These are phyloP conservation scores for Boletellus dicymbophilus DNA, from an alignment of 1,284 basidiomycete species.

Conservation along the genomic window DNA sequence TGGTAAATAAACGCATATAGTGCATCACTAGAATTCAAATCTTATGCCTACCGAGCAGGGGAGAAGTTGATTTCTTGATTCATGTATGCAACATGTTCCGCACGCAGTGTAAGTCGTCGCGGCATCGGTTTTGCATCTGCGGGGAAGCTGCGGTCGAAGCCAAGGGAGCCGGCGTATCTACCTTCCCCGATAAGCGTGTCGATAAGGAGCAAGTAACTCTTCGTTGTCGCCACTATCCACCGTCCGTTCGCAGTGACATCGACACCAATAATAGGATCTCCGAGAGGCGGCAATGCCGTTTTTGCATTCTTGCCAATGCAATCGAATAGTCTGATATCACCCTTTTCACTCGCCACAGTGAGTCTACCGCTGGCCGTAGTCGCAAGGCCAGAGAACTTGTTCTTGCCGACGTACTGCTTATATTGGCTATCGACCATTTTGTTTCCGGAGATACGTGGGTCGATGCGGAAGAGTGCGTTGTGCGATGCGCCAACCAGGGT, in stretches of 20 bases:
- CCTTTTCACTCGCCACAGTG: slow-evolving; percentile 95
- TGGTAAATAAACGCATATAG: not conserved
- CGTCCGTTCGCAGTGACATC: slow-evolving; percentile 95
- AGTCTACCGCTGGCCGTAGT: slow-evolving; percentile 89
- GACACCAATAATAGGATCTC: slow-evolving; percentile 93
- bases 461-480: slow-evolving; percentile 97
- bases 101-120: slow-evolving; percentile 84
- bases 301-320: slow-evolving; percentile 98
- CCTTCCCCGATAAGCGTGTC: slow-evolving; percentile 96
- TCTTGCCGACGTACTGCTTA: slow-evolving; percentile 96
- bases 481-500: slow-evolving; percentile 93
- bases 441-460: slow-evolving; percentile 88
- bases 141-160: slow-evolving; percentile 96
- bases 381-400: slow-evolving; percentile 92
- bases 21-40: not conserved
- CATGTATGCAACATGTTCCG: slow-evolving; percentile 97
- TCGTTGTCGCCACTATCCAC: slow-evolving; percentile 96
- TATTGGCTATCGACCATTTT: slow-evolving; percentile 95
- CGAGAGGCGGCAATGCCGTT: slow-evolving; percentile 95
- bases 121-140: slow-evolving; percentile 93
- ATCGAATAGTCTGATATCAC: slow-evolving; percentile 96
- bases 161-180: slow-evolving; percentile 82
- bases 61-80: slow-evolving; percentile 87
- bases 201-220: slow-evolving; percentile 93
- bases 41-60: slow-evolving; percentile 74